Evolutionary conservation across 768 basidiomycete species (phyloP), one percentile per base, ranked within the genome.

Genomic region (Boletellus ananas): DNA sequence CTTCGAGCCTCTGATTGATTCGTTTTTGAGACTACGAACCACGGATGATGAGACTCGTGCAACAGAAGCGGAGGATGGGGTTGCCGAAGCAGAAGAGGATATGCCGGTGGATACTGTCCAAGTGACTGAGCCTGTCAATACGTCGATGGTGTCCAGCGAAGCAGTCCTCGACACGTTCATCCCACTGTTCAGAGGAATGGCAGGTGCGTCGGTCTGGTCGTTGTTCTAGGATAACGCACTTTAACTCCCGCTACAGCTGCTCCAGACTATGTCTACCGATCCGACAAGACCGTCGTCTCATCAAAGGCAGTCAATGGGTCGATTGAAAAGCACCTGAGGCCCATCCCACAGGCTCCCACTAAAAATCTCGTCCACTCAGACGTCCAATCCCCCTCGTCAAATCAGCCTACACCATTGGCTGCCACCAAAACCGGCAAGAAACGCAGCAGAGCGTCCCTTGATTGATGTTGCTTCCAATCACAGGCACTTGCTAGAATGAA

Each of bases 1-100:
- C 40, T 95, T 90, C 65, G 81, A 85, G 33, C 69, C 83, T 18
- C 71, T 85, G 51, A 72, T 84, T 56, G 68, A 72, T 43, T 70
- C 75, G 27, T 76, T 84, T 60, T 65, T 78, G 44, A 67, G 63
- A 39, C 45, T 61, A 7, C 70, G 67, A 34, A 47, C 64, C 38
- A 55, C 43, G 9, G 57, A 63, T 29, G 61, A 64, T 3, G 58
- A 51, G 43, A 43, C 50, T 4, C 27, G 36, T 25, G 45, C 29
- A 5, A 42, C 47, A 23, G 56, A 61, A 0, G 54, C 35, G 12
- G 63, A 66, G 38, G 62, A 58, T 9, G 57, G 47, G 21, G 18
- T 54, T 6, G 69, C 71, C 25, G 73, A 71, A 38, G 61, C 52
- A 39, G 76, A 78, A 50, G 64, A 73, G 21, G 72, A 73, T 21